Evolutionary conservation across 78 protist species (phyloP), one percentile per base, ranked within the genome.

Genomic region (Monocercomonoides exilis): DNA sequence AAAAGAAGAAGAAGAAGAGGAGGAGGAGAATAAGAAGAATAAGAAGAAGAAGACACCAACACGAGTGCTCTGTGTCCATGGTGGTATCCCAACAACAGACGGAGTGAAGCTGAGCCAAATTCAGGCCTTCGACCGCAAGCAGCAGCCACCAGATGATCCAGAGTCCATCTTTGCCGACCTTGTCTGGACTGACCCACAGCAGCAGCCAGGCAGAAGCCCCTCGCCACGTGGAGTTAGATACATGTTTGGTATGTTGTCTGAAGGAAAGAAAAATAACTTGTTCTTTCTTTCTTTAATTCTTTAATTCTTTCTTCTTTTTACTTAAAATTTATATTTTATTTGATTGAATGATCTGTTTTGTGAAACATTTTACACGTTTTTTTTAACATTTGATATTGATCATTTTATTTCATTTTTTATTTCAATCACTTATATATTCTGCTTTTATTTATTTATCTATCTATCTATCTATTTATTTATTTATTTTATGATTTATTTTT

Each of bases 51-150:
- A n/a, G n/a, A n/a, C n/a, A n/a, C n/a, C 82, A 38, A 21, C 43
- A 4, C 43, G 82, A 41, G 82, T 21, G 82, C 81, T 86, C 11
- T 4, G 4, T 21, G 88, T 86, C 45, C 88, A 86, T 33, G 88
- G 88, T 5, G 88, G 88, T 5, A 84, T 84, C 70, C 86, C 86
- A 43, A n/a, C n/a, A n/a, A n/a, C n/a, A n/a, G n/a, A n/a, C n/a
- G n/a, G n/a, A n/a, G n/a, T n/a, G n/a, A n/a, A n/a, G n/a, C n/a
- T n/a, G n/a, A n/a, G n/a, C n/a, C n/a, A n/a, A 33, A 79, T 21
- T 4, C 82, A 6, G 82, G 45, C 4, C 42, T 33, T 79, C 4
- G 42, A 79, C 82, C 82, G 82, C 11, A 32, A 79, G 6, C 45
- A 4, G 6, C 82, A 21, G 43, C 82, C 82, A 33, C 82, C 6